phyloP scores from a whole-genome alignment of 1,139 yeast genomes.

The Taphrina betulina region DNA sequence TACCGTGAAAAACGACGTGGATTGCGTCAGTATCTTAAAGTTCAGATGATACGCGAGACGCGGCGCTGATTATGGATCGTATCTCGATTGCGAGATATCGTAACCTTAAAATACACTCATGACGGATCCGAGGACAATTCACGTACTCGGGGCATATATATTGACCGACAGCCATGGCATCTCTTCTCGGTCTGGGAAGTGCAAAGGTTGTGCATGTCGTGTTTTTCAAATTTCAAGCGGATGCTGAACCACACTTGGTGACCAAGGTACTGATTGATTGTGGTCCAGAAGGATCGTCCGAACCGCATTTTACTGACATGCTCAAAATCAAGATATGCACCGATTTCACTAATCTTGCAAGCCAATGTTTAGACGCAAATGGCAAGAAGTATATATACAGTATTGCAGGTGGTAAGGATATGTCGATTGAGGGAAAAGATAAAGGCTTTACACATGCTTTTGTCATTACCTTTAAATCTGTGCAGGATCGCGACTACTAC shows the following conservation, averaged over 20 bases:
- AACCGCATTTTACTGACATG: too few species aligned
- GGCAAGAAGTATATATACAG: conserved; percentile 25
- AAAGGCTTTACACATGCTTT: conserved; percentile 26
- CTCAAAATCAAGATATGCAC: conserved; percentile 19
- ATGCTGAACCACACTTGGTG: conserved; percentile 15
- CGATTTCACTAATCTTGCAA: conserved; percentile 10
- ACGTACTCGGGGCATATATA: too few species aligned
- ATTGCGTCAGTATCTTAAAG: too few species aligned
- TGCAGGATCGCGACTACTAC: conserved; percentile 29
- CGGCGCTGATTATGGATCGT: too few species aligned
- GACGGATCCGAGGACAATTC: too few species aligned
- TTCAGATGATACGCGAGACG: too few species aligned
- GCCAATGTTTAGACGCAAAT: conserved; percentile 9
- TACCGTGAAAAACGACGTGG: too few species aligned
- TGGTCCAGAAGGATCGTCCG: too few species aligned
- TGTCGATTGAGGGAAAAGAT: conserved; percentile 22
- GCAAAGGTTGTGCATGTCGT: conserved; percentile 18
- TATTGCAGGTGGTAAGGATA: conserved; percentile 24
- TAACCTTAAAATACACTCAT: too few species aligned
- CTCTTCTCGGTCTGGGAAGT: conserved; percentile 15
- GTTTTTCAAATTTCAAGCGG: conserved; percentile 13
- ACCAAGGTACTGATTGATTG: too few species aligned
- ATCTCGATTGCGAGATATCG: too few species aligned
- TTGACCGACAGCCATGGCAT: conserved; percentile 17
- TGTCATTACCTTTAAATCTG: conserved; percentile 13